Percentiles rank a stretch among this genome's conserved stretches.
These are phyloP conservation scores for Esteya vermicola DNA, from an alignment of 2,329 filamentous ascomycete species.

Conservation along the genomic window DNA sequence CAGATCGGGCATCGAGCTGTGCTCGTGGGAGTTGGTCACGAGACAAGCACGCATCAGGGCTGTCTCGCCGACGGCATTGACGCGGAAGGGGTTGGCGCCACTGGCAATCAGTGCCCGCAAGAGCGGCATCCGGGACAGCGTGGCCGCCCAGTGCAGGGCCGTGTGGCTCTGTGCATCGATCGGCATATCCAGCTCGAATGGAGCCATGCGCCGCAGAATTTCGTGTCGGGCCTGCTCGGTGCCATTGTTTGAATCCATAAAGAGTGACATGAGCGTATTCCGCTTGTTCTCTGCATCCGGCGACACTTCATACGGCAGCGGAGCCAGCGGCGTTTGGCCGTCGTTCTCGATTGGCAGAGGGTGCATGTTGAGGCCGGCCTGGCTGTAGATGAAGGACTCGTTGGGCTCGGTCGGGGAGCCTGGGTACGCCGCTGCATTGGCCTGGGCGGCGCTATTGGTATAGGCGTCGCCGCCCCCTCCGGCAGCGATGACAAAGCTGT, in stretches of 20 bases:
- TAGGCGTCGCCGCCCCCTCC: slow-evolving; percentile 7
- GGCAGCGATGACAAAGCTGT: slow-evolving; percentile 35
- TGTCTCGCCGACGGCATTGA: slow-evolving; percentile 83
- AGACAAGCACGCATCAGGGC: slow-evolving; percentile 84
- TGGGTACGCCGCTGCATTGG: slow-evolving; percentile 33
- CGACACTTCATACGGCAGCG: slow-evolving; percentile 45
- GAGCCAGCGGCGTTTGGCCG: slow-evolving; percentile 45
- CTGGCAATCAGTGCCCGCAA: slow-evolving; percentile 68
- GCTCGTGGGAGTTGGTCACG: slow-evolving; percentile 89
- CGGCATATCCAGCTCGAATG: slow-evolving; percentile 77
- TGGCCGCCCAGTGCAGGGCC: slow-evolving; percentile 91
- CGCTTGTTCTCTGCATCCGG: slow-evolving; percentile 67
- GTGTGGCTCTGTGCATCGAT: slow-evolving; percentile 84
- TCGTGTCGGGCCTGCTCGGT: slow-evolving; percentile 60
- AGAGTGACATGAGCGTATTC: slow-evolving; percentile 66
- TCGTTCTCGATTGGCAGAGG: slow-evolving; percentile 29
- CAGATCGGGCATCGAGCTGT: slow-evolving; percentile 77
- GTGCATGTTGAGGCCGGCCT: slow-evolving; percentile 26
- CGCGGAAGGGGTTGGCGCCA: slow-evolving; percentile 75
- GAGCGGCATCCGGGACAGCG: slow-evolving; percentile 71
- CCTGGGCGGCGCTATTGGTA: slow-evolving; percentile 25
- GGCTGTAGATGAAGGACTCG: slow-evolving; percentile 60
- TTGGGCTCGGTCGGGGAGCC: slow-evolving; percentile 68
- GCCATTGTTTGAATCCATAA: slow-evolving; percentile 58
- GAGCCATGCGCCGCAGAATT: slow-evolving; percentile 59